Evolutionary conservation across 208 protist species (phyloP).

Genomic region (Tritrichomonas foetus): DNA sequence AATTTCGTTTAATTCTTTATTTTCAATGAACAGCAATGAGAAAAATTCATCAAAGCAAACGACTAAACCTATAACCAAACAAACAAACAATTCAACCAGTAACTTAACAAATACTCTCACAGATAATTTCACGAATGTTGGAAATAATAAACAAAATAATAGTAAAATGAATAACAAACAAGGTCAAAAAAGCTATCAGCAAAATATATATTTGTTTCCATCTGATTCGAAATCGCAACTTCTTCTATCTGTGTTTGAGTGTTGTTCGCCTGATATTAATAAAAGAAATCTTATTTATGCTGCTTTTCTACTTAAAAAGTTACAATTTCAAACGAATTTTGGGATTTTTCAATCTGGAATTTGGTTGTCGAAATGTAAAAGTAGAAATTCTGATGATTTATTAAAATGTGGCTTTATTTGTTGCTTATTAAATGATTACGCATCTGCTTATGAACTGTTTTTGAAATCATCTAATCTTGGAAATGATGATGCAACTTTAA

Average conservation of each 20-base stretch:
- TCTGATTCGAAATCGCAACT: not conserved
- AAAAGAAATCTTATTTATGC: not conserved
- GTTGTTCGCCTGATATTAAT: not conserved
- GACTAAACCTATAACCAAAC: too few relatives aligned
- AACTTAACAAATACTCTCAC: too few relatives aligned
- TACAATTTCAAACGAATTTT: not conserved
- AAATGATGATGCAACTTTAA: not conserved
- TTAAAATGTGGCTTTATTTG: not conserved
- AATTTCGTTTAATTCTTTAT: too few relatives aligned
- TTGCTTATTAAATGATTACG: not conserved
- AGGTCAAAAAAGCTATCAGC: not conserved
- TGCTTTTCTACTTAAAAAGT: not conserved
- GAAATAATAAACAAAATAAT: too few relatives aligned
- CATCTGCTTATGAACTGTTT: not conserved
- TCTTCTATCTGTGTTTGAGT: not conserved
- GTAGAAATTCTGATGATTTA: not conserved
- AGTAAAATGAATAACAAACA: too few relatives aligned
- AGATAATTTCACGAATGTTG: too few relatives aligned
- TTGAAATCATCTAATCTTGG: not conserved
- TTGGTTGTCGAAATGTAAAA: not conserved
- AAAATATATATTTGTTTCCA: not conserved
- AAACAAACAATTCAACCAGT: too few relatives aligned
- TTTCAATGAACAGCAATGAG: too few relatives aligned
- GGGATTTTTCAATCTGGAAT: not conserved
- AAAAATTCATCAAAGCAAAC: too few relatives aligned